These are phyloP conservation scores for Boletales sp. DNA, from an alignment of 768 basidiomycete genomes.

Conservation along the genomic window DNA sequence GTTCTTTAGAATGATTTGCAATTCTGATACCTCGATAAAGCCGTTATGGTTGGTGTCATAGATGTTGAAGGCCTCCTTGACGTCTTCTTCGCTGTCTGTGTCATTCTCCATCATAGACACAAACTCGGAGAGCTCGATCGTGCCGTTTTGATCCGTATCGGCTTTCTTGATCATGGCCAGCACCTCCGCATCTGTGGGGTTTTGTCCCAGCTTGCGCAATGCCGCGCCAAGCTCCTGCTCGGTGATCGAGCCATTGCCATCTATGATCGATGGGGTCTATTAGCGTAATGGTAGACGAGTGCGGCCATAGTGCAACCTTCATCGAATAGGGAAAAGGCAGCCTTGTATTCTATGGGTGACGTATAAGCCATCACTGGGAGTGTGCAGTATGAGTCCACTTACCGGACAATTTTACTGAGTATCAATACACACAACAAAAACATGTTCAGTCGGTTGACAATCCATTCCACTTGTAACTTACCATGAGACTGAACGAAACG, in stretches of 20 bases:
- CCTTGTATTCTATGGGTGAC: conserved; percentile 84
- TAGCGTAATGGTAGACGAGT: background rate
- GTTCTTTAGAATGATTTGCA: conserved; percentile 89
- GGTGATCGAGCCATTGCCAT: conserved; percentile 92
- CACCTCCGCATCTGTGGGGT: conserved; percentile 87
- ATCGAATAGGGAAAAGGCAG: conserved; percentile 97
- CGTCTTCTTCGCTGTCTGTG: conserved; percentile 90
- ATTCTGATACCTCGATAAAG: conserved; percentile 80
- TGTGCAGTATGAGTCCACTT: conserved; percentile 23
- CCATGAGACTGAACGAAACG: conserved; percentile 50
- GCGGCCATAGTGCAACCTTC: conserved; percentile 57
- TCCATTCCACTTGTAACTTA: conserved; percentile 25
- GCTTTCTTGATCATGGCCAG: conserved; percentile 97
- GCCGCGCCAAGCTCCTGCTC: conserved; percentile 88
- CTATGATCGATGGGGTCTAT: conserved; percentile 33
- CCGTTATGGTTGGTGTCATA: conserved; percentile 97
- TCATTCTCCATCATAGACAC: conserved; percentile 87
- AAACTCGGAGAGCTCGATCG: conserved; percentile 85
- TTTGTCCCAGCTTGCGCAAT: conserved; percentile 91
- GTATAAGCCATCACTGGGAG: background rate
- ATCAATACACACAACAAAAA: background rate
- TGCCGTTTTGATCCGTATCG: conserved; percentile 84
- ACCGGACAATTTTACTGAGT: conserved; percentile 88
- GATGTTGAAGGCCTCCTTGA: conserved; percentile 94
- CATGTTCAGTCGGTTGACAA: background rate